These are phyloP conservation scores for Tilletiaria anomala DNA, from an alignment of 1,284 basidiomycete species.

Conservation along the genomic window DNA sequence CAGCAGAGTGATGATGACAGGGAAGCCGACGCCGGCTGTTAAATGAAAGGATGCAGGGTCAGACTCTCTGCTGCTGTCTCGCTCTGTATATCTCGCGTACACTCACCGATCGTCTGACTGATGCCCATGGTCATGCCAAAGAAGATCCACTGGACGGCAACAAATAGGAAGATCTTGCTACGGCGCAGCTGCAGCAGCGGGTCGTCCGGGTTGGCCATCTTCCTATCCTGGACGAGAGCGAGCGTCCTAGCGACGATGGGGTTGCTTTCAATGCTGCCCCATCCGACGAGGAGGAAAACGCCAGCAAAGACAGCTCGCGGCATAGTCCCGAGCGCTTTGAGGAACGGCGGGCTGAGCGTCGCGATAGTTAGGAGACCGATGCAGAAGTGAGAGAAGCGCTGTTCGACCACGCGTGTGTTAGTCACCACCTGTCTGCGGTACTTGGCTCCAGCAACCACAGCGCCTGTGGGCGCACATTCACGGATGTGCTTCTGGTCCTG, in stretches of 20 bases:
- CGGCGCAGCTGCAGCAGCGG: constrained; percentile 61
- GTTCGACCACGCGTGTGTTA: constrained; percentile 30
- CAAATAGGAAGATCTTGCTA: constrained; percentile 61
- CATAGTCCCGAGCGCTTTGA: constrained; percentile 35
- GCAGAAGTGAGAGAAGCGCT: constrained; percentile 31
- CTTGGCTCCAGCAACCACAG: background rate
- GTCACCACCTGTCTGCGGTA: constrained; percentile 10
- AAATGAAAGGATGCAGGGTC: background rate
- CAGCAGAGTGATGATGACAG: constrained; percentile 71
- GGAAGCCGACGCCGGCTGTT: constrained; percentile 57
- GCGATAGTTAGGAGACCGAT: constrained; percentile 36
- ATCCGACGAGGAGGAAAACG: constrained; percentile 38
- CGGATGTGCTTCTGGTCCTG: background rate
- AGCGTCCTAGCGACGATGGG: constrained; percentile 71
- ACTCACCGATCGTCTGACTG: constrained; percentile 71
- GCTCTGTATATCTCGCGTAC: too few relatives aligned
- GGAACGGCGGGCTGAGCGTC: constrained; percentile 36
- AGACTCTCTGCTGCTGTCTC: too few relatives aligned
- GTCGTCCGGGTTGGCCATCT: constrained; percentile 9
- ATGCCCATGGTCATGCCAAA: constrained; percentile 83
- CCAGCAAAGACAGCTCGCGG: constrained; percentile 31
- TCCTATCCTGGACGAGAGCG: constrained; percentile 62
- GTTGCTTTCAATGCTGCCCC: constrained; percentile 57
- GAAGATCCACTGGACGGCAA: constrained; percentile 63
- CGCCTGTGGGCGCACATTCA: too few relatives aligned